Evolutionary conservation across 176 grass and related monocot genomes (phyloP).

Genomic region (Oryza coarctata): DNA sequence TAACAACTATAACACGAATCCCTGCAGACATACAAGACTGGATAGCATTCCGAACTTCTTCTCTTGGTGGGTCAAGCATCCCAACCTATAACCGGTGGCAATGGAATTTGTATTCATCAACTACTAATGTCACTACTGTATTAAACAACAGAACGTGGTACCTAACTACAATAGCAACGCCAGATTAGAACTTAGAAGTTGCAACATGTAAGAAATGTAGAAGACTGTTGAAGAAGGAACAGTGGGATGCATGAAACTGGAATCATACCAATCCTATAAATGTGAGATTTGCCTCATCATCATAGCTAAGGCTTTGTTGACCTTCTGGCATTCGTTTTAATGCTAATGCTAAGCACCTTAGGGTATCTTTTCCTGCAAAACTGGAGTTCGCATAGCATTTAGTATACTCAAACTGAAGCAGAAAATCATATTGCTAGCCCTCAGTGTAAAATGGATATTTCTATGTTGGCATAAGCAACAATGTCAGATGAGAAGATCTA

Average conservation of each 20-base stretch:
- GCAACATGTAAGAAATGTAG: neutral
- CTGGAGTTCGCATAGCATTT: slow-evolving; percentile 47
- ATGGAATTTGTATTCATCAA: slow-evolving; percentile 33
- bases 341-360: slow-evolving; percentile 93
- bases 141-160: slow-evolving; percentile 26
- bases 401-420: slow-evolving; percentile 21
- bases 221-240: slow-evolving; percentile 3
- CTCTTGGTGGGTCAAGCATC: slow-evolving; percentile 97
- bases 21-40: slow-evolving; percentile 92
- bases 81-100: slow-evolving; percentile 63
- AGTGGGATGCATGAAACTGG: neutral
- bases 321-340: slow-evolving; percentile 88
- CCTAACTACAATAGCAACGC: slow-evolving; percentile 10
- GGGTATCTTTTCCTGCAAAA: slow-evolving; percentile 93
- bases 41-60: slow-evolving; percentile 88
- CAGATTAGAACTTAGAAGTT: neutral
- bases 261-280: slow-evolving; percentile 93
- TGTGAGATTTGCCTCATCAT: slow-evolving; percentile 85
- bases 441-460: neutral
- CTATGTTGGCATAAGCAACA: slow-evolving; percentile 1
- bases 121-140: slow-evolving; percentile 18
- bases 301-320: slow-evolving; percentile 76
- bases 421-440: neutral
- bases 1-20: slow-evolving; percentile 99
- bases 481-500: neutral